These are phyloP conservation scores for Pestalotiopsis fici DNA, from an alignment of 2,329 filamentous ascomycete genomes.

Conservation along the genomic window DNA sequence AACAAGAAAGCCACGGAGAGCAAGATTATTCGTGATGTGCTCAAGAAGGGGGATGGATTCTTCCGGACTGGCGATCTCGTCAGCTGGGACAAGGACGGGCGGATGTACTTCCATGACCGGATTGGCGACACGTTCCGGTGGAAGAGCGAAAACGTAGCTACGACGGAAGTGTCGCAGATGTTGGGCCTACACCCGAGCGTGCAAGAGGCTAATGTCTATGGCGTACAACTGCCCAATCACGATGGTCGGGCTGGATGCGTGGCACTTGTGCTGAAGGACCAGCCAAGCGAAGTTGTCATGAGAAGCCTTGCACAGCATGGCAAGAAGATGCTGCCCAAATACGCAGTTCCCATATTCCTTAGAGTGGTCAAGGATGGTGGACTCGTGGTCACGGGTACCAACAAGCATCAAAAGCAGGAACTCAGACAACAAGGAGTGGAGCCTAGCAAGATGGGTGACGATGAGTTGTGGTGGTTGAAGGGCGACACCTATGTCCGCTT, in stretches of 20 bases:
- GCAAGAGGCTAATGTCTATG: slow-evolving; percentile 83
- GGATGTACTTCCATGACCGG: slow-evolving; percentile 79
- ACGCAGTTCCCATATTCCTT: slow-evolving; percentile 78
- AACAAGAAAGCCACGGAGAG: slow-evolving; percentile 69
- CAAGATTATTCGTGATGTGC: slow-evolving; percentile 75
- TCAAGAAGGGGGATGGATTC: slow-evolving; percentile 76
- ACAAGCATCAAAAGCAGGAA: slow-evolving; percentile 83
- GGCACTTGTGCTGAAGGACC: slow-evolving; percentile 60
- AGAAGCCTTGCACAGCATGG: slow-evolving; percentile 64
- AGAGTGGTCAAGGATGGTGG: slow-evolving; percentile 59
- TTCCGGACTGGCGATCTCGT: slow-evolving; percentile 85
- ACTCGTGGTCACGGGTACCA: slow-evolving; percentile 75
- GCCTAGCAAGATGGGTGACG: slow-evolving; percentile 52
- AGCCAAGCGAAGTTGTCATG: slow-evolving; percentile 47
- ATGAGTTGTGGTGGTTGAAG: slow-evolving; percentile 65
- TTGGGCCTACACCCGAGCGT: slow-evolving; percentile 68
- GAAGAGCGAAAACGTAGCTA: slow-evolving; percentile 85
- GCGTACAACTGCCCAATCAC: slow-evolving; percentile 75
- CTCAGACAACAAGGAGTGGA: slow-evolving; percentile 75
- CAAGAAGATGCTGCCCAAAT: slow-evolving; percentile 62
- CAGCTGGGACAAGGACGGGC: slow-evolving; percentile 68
- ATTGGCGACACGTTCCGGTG: slow-evolving; percentile 79
- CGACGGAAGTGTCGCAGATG: slow-evolving; percentile 77
- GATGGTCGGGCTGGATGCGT: slow-evolving; percentile 85
- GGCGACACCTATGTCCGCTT: slow-evolving; percentile 70